Base-by-base conservation (phyloP, 345 rosid genomes). In the Trapa bicornis region DNA sequence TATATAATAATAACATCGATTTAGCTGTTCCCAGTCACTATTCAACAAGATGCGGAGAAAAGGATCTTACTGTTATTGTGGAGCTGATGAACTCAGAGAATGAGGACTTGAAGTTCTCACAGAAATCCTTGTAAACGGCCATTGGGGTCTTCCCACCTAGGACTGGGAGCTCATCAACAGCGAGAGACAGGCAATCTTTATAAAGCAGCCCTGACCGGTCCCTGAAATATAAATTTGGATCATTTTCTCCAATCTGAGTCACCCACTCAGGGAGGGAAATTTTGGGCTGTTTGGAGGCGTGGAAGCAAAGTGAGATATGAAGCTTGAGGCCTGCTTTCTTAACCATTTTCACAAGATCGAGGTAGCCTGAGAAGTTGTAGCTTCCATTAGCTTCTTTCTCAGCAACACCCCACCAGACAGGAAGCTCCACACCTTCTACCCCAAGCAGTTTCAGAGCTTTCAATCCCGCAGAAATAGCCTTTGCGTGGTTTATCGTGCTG, bases 321-420 rank as follows among this genome's bases (percentile, higher is more conserved):
- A 94, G 88, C 84, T 87, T 86, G 35, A 94, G 89, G 38, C 88
- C 99, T 0, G 79, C 81, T 42, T 81, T 80, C 64, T 79, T 77
- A 66, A 94, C 88, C 89, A 94, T 83, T 76, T 94, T 92, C 4
- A 87, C 95, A 14, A 94, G 79, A 0, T 84, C 72, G 29, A 94
- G 88, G 80, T 90, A 87, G 43, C 89, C 89, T 1, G 95, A 87
- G 97, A 97, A 93, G 2, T 90, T 75, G n/a, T 88, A 90, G 71
- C 77, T 80, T 1, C 92, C 97, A 75, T 77, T 77, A 48, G 80
- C 82, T 78, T 85, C 95, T 78, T 86, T 93, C 83, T 93, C 98
- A n/a, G 69, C 98, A 1, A 90, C 75, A 37, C 97, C 97, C 98
- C 98, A 93, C 84, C 94, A 93, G 17, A 90, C 75, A 0, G 96